Conservation (phyloP, 2,329 filamentous ascomycete genomes). For the Fusarium sp. region DNA sequence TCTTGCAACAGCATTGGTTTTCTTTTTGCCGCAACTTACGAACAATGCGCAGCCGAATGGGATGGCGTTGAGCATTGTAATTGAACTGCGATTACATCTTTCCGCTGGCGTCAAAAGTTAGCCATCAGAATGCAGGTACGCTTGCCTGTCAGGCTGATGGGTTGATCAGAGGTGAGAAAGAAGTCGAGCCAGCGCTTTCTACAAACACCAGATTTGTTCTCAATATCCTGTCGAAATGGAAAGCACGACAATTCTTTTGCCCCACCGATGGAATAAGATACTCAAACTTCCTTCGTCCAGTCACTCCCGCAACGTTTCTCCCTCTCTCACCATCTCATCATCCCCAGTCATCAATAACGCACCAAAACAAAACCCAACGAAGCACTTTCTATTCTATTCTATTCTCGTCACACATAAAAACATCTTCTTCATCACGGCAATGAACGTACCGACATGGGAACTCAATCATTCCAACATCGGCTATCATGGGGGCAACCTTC, state of each 20-base stretch:
- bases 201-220: no score
- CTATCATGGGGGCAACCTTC: no score
- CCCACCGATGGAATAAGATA: rapidly evolving
- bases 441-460: no score
- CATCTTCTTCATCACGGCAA: not conserved
- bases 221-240: rapidly evolving
- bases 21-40: not conserved
- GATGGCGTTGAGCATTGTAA: not conserved
- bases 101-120: not conserved
- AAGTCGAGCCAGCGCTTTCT: not conserved
- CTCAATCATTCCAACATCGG: no score
- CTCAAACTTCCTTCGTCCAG: rapidly evolving
- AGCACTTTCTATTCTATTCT: no score
- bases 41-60: rapidly evolving
- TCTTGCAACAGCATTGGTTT: not conserved
- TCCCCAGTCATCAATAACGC: not conserved
- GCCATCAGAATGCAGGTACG: no score
- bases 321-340: not conserved
- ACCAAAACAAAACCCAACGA: rapidly evolving
- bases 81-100: rapidly evolving
- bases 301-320: not conserved
- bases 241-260: rapidly evolving
- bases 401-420: not conserved
- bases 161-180: not conserved
- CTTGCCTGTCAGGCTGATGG: not conserved